Evolutionary conservation across 192 early-diverging fungal genomes (phyloP).

Genomic region (Backusella luteola): DNA sequence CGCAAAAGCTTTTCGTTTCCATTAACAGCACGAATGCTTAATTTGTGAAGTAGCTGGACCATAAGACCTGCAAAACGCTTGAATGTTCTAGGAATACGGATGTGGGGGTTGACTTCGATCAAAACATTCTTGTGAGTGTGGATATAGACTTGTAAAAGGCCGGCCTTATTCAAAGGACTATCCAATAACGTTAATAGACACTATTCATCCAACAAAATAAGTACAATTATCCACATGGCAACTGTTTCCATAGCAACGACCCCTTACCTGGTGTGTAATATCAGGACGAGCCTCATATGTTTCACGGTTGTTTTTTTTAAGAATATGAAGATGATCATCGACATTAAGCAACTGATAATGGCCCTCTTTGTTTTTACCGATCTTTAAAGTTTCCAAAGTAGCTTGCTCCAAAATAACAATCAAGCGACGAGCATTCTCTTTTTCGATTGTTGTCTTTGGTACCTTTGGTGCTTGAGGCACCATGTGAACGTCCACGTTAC

Average conservation of each 20-base stretch:
- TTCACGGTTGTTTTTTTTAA: slow-evolving; percentile 83
- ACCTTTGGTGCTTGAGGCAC: slow-evolving; percentile 72
- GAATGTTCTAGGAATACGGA: slow-evolving; percentile 99
- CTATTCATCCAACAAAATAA: slow-evolving; percentile 28
- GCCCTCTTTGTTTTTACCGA: slow-evolving; percentile 73
- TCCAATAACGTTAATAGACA: slow-evolving; percentile 95
- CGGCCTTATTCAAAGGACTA: slow-evolving; percentile 98
- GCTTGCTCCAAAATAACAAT: slow-evolving; percentile 94
- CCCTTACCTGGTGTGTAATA: slow-evolving; percentile 87
- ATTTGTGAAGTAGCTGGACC: slow-evolving; percentile 98
- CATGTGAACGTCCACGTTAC: slow-evolving; percentile 43
- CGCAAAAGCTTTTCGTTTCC: slow-evolving; percentile 92
- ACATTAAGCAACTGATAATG: slow-evolving; percentile 92
- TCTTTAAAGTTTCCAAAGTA: slow-evolving; percentile 89
- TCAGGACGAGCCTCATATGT: slow-evolving; percentile 85
- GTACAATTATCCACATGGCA: not conserved
- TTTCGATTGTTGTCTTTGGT: slow-evolving; percentile 76
- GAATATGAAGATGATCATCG: slow-evolving; percentile 89
- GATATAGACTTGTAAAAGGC: slow-evolving; percentile 96
- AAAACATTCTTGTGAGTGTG: slow-evolving; percentile 93
- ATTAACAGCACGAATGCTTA: slow-evolving; percentile 89
- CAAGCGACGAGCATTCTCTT: slow-evolving; percentile 73
- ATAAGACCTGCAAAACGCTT: slow-evolving; percentile 98
- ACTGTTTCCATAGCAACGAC: not conserved
- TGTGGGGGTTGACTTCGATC: slow-evolving; percentile 97